Conservation (phyloP, 768 basidiomycete species). For the Rhodotorula paludigena region DNA sequence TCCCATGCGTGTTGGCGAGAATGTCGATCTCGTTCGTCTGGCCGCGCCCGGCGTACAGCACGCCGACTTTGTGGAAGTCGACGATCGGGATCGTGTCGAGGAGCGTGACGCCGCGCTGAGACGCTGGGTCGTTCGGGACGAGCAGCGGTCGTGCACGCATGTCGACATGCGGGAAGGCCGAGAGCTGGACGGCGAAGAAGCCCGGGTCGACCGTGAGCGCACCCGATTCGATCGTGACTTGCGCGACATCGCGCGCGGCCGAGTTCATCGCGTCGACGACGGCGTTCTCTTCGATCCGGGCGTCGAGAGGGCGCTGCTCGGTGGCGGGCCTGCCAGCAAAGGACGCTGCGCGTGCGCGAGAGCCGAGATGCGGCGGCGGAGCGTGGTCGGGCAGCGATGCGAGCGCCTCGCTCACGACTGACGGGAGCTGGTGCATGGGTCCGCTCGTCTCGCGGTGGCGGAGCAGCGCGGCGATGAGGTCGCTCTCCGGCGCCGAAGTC, state of each 20-base stretch:
- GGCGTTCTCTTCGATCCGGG: slow-evolving; percentile 18
- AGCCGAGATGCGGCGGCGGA: slow-evolving; percentile 6
- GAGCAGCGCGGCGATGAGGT: slow-evolving; percentile 36
- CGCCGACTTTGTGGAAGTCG: slow-evolving; percentile 93
- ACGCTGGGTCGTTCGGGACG: slow-evolving; percentile 54
- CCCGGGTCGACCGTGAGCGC: slow-evolving; percentile 36
- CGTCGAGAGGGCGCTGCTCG: background rate
- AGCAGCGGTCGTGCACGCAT: slow-evolving; percentile 52
- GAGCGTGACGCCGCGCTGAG: slow-evolving; percentile 59
- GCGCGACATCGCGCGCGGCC: slow-evolving; percentile 21
- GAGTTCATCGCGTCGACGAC: slow-evolving; percentile 25
- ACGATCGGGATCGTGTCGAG: slow-evolving; percentile 87
- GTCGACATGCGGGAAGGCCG: slow-evolving; percentile 59
- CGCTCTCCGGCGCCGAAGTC: slow-evolving; percentile 44
- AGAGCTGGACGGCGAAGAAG: slow-evolving; percentile 70
- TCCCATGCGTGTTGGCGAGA: slow-evolving; percentile 81
- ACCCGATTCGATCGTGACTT: slow-evolving; percentile 36
- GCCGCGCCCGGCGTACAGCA: slow-evolving; percentile 90
- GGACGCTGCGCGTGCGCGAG: slow-evolving; percentile 16
- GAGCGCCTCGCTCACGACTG: slow-evolving; percentile 21
- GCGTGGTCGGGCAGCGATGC: slow-evolving; percentile 2
- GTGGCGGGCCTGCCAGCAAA: slow-evolving; percentile 13
- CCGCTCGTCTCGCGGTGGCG: slow-evolving; percentile 32
- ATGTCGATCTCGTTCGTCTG: slow-evolving; percentile 81
- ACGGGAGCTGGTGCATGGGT: slow-evolving; percentile 25